Evolutionary conservation across 331 rosid species (phyloP), one percentile per base, ranked within the genome.

Genomic region (Rhamnella rubrinervis): DNA sequence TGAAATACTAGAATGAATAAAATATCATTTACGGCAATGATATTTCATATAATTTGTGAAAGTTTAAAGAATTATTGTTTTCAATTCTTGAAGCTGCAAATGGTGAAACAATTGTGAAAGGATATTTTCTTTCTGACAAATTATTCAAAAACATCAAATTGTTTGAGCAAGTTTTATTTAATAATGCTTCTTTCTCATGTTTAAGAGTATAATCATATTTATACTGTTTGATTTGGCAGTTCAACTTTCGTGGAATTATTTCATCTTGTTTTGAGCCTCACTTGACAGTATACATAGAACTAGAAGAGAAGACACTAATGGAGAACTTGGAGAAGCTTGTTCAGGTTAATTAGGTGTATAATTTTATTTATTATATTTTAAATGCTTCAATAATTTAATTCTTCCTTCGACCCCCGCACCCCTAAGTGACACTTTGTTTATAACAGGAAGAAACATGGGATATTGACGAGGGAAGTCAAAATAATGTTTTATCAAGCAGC

Each of bases 241-340:
- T 95, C 88, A 95, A 95, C 86, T 95, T 95, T 70, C 97, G 96
- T 41, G 99, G 99, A 77, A 95, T 95, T 75, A 80, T 95, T 82
- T 95, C 99, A 71, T 95, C 99, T 78, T 91, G 97, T 89, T 95
- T 95, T 80, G 99, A 95, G 78, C 97, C 95, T 77, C 99, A 91
- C 87, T 86, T 95, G 87, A 84, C 81, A 28, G 91, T 89, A 25
- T 95, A 91, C 76, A 76, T 92, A 68, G 99, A 95, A 81, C 82
- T 91, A 75, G 99, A 95, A 86, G 99, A 95, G 92, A 95, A 86
- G 82, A 91, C 99, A 44, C 85, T 95, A 49, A 89, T 95, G 97
- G 99, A 95, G 83, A 83, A 81, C 77, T 80, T 95, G 71, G 99
- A 95, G 80, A 95, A 95, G 81, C 97, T 95, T 83, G 91, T 95